Conservation (phyloP, 2,329 filamentous ascomycete species). For the Trichophyton simii region DNA sequence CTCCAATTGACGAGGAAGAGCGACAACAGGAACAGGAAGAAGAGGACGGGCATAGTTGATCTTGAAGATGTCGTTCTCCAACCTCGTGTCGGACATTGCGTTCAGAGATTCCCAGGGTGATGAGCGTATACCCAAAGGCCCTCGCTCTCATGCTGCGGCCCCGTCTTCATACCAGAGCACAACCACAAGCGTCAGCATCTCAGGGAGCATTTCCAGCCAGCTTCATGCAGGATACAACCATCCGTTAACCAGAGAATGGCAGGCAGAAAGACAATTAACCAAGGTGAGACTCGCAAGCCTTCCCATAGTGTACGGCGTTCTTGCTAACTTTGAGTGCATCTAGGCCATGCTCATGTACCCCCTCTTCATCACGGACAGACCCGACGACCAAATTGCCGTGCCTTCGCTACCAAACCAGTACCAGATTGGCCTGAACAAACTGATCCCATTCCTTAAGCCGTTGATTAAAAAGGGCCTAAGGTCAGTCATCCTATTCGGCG, state of each 20-base stretch:
- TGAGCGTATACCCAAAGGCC: conserved; percentile 30
- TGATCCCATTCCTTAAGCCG: conserved; percentile 72
- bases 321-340: background rate
- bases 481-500: conserved; percentile 91
- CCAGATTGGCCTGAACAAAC: conserved; percentile 74
- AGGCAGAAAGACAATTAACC: conserved; percentile 71
- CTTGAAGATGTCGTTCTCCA: conserved; percentile 37
- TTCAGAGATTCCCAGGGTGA: conserved; percentile 32
- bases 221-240: conserved; percentile 74
- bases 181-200: conserved; percentile 40
- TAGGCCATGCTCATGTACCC: conserved; percentile 98
- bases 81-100: conserved; percentile 38
- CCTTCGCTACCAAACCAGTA: conserved; percentile 82
- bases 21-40: too few species aligned
- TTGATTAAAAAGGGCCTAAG: conserved; percentile 80
- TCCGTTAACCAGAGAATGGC: conserved; percentile 66
- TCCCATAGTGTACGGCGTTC: background rate
- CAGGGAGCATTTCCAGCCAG: conserved; percentile 64
- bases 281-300: conserved; percentile 45
- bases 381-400: conserved; percentile 82
- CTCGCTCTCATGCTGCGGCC: conserved; percentile 28
- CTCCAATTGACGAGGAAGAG: too few species aligned
- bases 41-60: background rate
- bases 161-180: conserved; percentile 35
- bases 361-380: conserved; percentile 86